Evolutionary conservation across 202 grass and related monocot species (phyloP).

Genomic region (Schoenoplectus tabernaemontani): DNA sequence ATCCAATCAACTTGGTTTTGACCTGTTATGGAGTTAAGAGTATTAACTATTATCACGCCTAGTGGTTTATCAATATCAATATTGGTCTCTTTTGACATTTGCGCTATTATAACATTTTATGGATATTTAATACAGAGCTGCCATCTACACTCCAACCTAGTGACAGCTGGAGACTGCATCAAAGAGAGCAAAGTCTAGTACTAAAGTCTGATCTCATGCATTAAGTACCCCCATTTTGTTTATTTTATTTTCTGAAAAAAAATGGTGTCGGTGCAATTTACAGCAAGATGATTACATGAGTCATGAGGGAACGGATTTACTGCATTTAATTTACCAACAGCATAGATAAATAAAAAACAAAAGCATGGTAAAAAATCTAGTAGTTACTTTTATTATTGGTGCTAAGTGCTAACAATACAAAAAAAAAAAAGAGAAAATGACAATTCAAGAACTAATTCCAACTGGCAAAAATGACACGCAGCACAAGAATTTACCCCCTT

Average conservation of each 20-base stretch:
- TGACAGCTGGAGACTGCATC: not conserved
- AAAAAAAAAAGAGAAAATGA: too few species aligned
- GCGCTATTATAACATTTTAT: not conserved
- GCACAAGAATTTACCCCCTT: too few species aligned
- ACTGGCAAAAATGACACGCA: too few species aligned
- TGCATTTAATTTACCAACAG: not conserved
- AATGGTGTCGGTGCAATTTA: not conserved
- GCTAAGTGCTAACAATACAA: too few species aligned
- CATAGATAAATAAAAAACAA: not conserved
- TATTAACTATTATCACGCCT: not conserved
- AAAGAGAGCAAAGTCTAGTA: not conserved
- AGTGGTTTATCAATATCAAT: not conserved
- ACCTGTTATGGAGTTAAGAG: not conserved
- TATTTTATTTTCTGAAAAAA: not conserved
- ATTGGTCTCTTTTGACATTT: constrained; percentile 4
- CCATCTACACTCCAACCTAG: constrained; percentile 2
- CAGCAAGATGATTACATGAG: too few species aligned
- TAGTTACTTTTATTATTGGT: too few species aligned
- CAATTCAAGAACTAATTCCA: too few species aligned
- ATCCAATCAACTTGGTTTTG: not conserved
- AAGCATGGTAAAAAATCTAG: not conserved
- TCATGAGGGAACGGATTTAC: not conserved
- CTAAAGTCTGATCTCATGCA: constrained; percentile 18
- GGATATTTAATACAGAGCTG: not conserved
- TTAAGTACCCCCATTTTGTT: not conserved